Base-by-base conservation (phyloP, 2,329 filamentous ascomycete species). In the Trichoderma breve region DNA sequence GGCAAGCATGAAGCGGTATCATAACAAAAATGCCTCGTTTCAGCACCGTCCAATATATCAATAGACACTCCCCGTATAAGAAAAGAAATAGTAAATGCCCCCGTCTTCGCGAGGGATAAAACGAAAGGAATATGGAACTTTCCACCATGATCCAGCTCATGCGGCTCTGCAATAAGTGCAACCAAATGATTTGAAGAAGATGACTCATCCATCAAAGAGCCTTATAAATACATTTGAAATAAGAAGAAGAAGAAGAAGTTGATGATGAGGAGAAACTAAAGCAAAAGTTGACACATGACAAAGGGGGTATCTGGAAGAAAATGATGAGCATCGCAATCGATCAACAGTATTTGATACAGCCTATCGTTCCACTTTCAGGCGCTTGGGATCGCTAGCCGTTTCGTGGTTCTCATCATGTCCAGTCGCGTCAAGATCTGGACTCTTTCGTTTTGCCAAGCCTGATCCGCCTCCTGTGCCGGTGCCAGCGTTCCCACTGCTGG, bases 401-500 rank as follows among this genome's bases (percentile, higher is more conserved):
- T 86, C 85, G 4, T 82, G 78, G 3, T 80, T 78, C 30, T 87
- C 86, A 9, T 79, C 78, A 2, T 81, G 78, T 3, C 81, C 81
- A n/a, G 78, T 80, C 12, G 78, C 79, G 64, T 81, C 83, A 43
- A 83, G 81, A 9, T 89, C 88, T 1, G 87, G 87, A 72, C 86
- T 89, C 80, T 89, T 90, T 73, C 88, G 82, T 79, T 89, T 89
- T n/a, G 81, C 78, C 51, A 60, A 24, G 12, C 70, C 63, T 7
- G 72, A 68, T 18, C 68, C 70, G 15, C 71, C 76, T 30, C 74
- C 69, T 18, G 74, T 69, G 72, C 73, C 32, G 73, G 70, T 32
- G 70, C 67, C 11, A 65, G 67, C 58, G 30, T 36, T 70, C 32
- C 78, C 74, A 57, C 71, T 76, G 73, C 72, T 74, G 53, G 58